Conservation (phyloP, 306 rosid species). For the Vachellia pachyceras region DNA sequence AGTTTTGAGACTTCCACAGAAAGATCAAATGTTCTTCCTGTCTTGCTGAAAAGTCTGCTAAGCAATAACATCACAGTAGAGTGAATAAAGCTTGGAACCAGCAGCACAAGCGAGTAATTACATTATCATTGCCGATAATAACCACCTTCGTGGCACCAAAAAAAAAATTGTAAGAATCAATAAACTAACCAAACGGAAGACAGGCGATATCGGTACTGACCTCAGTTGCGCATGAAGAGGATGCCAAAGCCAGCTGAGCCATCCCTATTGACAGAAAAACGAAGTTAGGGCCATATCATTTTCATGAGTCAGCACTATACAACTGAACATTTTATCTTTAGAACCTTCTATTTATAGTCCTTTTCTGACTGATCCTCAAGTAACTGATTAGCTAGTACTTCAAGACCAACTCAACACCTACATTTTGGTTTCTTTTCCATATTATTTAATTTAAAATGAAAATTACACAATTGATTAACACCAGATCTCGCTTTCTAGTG, state of each 20-base stretch:
- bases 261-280: slow-evolving; percentile 33
- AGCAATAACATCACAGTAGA: background rate
- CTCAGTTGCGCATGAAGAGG: slow-evolving; percentile 37
- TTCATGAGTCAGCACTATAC: background rate
- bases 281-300: slow-evolving; percentile 8
- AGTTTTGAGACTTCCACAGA: background rate
- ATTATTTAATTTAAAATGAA: background rate
- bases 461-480: background rate
- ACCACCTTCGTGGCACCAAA: background rate
- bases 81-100: background rate
- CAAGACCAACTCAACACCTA: background rate
- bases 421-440: background rate
- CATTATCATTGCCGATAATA: background rate
- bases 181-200: slow-evolving; percentile 20
- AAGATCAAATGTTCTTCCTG: background rate
- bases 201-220: slow-evolving; percentile 13
- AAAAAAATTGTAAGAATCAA: background rate
- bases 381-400: background rate
- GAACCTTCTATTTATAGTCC: background rate
- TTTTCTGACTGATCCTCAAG: slow-evolving; percentile 8
- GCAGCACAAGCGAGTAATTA: background rate
- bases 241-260: slow-evolving; percentile 25
- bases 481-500: background rate
- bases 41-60: background rate
- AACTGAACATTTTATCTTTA: background rate